Conservation (phyloP, 2,329 filamentous ascomycete species). For the Sclerotinia minor region DNA sequence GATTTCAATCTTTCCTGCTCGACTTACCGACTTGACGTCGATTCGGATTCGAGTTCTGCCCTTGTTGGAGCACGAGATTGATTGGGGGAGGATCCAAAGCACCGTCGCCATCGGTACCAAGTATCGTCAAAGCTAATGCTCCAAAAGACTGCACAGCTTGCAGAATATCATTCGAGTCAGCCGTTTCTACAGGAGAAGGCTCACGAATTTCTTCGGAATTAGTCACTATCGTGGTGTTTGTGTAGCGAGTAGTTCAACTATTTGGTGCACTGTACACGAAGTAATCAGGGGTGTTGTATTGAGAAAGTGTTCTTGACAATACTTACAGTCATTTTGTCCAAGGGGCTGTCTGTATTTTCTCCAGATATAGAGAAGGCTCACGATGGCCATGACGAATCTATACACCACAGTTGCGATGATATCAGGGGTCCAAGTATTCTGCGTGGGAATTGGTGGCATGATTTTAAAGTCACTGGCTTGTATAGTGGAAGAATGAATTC, state of each 20-base stretch:
- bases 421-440: conserved; percentile 20
- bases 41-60: neutral
- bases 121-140: neutral
- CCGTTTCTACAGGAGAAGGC: too few relatives aligned
- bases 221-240: neutral
- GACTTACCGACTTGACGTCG: neutral
- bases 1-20: neutral
- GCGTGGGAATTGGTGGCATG: neutral
- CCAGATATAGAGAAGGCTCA: conserved; percentile 25
- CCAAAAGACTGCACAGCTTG: neutral
- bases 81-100: neutral
- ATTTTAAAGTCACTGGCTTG: too few relatives aligned
- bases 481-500: too few relatives aligned
- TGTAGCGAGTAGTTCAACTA: neutral
- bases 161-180: neutral
- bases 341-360: conserved; percentile 16
- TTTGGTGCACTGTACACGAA: neutral
- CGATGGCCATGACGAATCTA: conserved; percentile 24
- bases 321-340: neutral
- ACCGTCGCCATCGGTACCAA: neutral
- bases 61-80: neutral
- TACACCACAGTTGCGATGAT: conserved; percentile 25
- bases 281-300: too few relatives aligned
- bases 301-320: too few relatives aligned
- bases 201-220: neutral